Evolutionary conservation across 805 yeast species (phyloP).

Genomic region (Starmera amethionina): DNA sequence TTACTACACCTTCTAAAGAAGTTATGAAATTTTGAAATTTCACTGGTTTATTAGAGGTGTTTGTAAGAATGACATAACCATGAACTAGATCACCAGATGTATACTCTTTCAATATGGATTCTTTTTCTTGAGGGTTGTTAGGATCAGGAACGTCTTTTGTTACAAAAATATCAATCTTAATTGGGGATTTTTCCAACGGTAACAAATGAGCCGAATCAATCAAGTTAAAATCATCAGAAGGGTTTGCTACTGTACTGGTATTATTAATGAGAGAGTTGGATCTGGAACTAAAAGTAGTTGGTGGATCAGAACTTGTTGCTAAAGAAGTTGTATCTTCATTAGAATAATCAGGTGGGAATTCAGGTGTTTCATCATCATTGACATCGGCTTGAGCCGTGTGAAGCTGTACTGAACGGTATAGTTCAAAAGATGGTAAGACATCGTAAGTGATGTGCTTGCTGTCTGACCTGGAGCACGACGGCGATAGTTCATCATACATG

Average conservation of each 20-base stretch:
- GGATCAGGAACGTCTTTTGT: constrained; percentile 43
- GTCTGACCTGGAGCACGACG: neutral
- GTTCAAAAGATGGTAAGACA: constrained; percentile 58
- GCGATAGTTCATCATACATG: no score
- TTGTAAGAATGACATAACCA: constrained; percentile 38
- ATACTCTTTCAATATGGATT: constrained; percentile 31
- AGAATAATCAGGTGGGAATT: constrained; percentile 25
- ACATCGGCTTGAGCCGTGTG: constrained; percentile 30
- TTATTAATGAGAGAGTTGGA: constrained; percentile 1
- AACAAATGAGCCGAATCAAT: constrained; percentile 42
- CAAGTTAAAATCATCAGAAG: constrained; percentile 30
- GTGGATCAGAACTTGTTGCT: neutral
- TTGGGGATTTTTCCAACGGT: constrained; percentile 26
- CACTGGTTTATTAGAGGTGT: constrained; percentile 29
- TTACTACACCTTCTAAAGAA: constrained; percentile 41
- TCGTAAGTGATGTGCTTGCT: constrained; percentile 28
- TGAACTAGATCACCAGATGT: constrained; percentile 45
- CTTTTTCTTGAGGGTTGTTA: constrained; percentile 26
- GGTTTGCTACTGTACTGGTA: neutral
- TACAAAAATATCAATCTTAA: constrained; percentile 38
- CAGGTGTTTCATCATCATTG: constrained; percentile 16
- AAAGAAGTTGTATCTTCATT: constrained; percentile 2
- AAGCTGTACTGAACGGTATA: constrained; percentile 41
- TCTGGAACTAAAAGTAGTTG: neutral
- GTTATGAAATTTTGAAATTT: constrained; percentile 52